These are phyloP conservation scores for Neopestalotiopsis sp. DNA, from an alignment of 2,329 filamentous ascomycete genomes.

Conservation along the genomic window DNA sequence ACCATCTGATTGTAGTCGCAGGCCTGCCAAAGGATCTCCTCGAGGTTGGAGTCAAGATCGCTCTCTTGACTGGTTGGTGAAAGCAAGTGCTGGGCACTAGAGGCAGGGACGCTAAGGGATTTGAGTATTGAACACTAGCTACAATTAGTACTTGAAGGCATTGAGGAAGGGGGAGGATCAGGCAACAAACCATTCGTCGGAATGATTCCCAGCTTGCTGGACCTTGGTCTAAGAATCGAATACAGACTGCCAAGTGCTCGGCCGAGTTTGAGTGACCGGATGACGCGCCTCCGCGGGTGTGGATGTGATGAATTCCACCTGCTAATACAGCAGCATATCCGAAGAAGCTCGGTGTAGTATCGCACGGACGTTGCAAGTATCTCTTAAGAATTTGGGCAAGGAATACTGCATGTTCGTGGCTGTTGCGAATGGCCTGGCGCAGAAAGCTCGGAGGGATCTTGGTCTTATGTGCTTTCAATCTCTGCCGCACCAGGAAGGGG, in stretches of 20 bases:
- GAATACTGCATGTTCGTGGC: not conserved
- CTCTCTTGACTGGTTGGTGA: not conserved
- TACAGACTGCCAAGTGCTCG: not conserved
- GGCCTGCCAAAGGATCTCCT: not conserved
- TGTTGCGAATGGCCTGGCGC: not conserved
- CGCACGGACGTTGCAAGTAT: not conserved
- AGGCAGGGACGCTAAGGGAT: not conserved
- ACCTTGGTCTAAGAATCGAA: not conserved
- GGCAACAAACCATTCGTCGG: not conserved
- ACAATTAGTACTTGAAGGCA: not conserved
- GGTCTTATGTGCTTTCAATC: not conserved
- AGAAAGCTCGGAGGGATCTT: not conserved
- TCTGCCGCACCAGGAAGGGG: not conserved
- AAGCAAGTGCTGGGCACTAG: not conserved
- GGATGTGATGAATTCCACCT: not conserved
- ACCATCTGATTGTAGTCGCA: constrained; percentile 1
- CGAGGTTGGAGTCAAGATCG: not conserved
- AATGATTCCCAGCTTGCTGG: not conserved
- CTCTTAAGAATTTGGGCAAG: not conserved
- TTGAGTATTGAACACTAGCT: not conserved
- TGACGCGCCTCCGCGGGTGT: not conserved
- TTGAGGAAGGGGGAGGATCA: not conserved
- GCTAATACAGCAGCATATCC: not conserved
- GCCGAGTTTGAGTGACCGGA: not conserved
- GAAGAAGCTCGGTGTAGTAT: not conserved